Evolutionary conservation across 1,284 basidiomycete genomes (phyloP).

Genomic region (Anthracocystis panici-leucophaei): DNA sequence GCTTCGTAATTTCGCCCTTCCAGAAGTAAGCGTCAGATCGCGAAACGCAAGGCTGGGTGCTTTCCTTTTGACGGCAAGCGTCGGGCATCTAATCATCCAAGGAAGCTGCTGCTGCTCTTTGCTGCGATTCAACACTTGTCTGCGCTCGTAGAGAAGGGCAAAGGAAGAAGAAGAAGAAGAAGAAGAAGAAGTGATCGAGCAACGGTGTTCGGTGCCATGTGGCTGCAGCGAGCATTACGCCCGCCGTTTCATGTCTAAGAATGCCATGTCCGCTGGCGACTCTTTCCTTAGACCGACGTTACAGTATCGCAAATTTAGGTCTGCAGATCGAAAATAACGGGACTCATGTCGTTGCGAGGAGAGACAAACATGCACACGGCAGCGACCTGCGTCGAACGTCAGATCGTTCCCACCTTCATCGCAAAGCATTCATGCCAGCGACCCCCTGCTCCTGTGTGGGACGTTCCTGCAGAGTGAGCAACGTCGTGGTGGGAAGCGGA

Average conservation of each 20-base stretch:
- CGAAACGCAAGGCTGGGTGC: neutral
- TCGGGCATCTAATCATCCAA: constrained; percentile 4
- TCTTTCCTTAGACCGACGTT: neutral
- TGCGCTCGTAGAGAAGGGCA: neutral
- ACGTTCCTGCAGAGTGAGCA: too few relatives aligned
- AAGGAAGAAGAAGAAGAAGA: neutral
- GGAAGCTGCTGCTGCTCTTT: neutral
- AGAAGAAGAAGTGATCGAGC: neutral
- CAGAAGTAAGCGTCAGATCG: too few relatives aligned
- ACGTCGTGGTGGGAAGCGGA: too few relatives aligned
- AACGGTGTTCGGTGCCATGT: constrained; percentile 1
- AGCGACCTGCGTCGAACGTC: too few relatives aligned
- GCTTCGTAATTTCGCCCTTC: too few relatives aligned
- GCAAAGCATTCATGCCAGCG: too few relatives aligned
- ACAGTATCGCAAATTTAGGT: neutral
- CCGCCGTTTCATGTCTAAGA: neutral
- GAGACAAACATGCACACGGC: too few relatives aligned
- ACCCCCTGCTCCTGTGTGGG: too few relatives aligned
- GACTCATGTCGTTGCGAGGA: too few relatives aligned
- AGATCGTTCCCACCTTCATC: too few relatives aligned
- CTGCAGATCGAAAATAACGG: too few relatives aligned
- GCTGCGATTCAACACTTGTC: neutral
- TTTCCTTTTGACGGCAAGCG: too few relatives aligned
- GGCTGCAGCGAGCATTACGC: neutral
- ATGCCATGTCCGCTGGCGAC: neutral